Evolutionary conservation across 208 protist genomes (phyloP), one percentile per base, ranked within the genome.

Genomic region (Kentomonas sorsogonicus): DNA sequence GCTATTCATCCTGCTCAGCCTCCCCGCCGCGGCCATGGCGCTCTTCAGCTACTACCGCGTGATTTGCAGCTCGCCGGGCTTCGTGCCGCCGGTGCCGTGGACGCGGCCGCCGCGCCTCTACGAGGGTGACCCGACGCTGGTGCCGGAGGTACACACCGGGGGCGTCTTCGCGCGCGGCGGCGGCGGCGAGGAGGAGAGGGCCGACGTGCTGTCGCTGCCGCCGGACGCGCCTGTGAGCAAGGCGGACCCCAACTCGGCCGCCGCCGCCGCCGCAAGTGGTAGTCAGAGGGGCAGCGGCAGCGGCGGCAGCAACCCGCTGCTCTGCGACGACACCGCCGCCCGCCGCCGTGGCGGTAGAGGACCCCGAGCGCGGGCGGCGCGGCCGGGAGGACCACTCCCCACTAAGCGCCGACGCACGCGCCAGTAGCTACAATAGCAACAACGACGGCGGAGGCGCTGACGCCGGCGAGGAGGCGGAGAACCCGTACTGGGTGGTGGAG

Each of bases 1-100:
- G 22, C 41, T 84, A 5, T 70, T 64, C 27, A 25, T 89, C 2
- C 5, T 83, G 1, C 23, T 88, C 3, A 66, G 66, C 4, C 59
- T 56, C 1, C 11, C 55, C 10, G 20, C 57, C 5, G 51, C 10
- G 10, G 53, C 27, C 0, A 13, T 77, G 5, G 60, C 75, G 20
- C 27, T 78, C 13, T 80, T 60, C 66, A 31, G 77, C 4, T 87
- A 80, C 45, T 77, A 76, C 34, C 5, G 22, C 18, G 55, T 79
- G 43, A 53, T 89, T 38, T 79, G 75, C 47, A 79, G 71, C 26
- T 9, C 62, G 16, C 80, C 69, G 3, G 69, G 69, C 16, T 69
- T 69, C 54, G 69, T 75, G 0, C 63, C 69, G 6, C 30, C 43
- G 3, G 57, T 66, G 18, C 62, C 59, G 29, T 75, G 69, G 69